Evolutionary conservation across 2,329 filamentous ascomycete species (phyloP).

Genomic region (Furcasterigmium furcatum): DNA sequence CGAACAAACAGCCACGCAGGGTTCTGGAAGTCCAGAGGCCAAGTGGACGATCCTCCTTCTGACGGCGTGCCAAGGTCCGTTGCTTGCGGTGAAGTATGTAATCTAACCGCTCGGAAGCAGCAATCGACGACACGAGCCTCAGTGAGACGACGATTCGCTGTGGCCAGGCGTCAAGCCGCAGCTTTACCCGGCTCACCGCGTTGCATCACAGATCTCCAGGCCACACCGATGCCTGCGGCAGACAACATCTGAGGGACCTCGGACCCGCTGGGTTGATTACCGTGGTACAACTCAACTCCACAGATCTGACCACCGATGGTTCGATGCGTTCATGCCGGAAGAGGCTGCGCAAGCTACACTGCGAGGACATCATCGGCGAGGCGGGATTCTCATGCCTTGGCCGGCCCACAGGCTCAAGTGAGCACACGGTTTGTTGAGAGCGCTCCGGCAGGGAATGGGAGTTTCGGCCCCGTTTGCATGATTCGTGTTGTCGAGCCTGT

Average conservation of each 20-base stretch:
- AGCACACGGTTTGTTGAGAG: too few relatives aligned
- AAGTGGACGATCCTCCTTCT: too few relatives aligned
- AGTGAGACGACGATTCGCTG: neutral
- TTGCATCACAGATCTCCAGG: neutral
- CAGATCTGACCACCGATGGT: neutral
- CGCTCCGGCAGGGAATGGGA: neutral
- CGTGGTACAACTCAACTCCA: neutral
- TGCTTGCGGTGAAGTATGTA: neutral
- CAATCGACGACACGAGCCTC: neutral
- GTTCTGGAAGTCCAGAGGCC: neutral
- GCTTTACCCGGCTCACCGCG: constrained; percentile 1
- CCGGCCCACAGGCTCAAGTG: too few relatives aligned
- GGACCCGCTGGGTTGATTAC: neutral
- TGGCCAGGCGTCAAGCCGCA: neutral
- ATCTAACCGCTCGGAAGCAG: neutral
- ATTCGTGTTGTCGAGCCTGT: neutral
- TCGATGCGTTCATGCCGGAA: constrained; percentile 2
- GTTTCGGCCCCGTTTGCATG: neutral
- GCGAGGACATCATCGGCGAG: neutral
- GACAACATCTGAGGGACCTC: neutral
- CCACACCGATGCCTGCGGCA: neutral
- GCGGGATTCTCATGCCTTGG: neutral
- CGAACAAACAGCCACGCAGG: too few relatives aligned
- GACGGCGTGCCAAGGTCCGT: constrained; percentile 1
- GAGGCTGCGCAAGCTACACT: neutral